Evolutionary conservation across 352 stramenopile species (phyloP), one percentile per base, ranked within the genome.

Genomic region (Phytophthora citricola): DNA sequence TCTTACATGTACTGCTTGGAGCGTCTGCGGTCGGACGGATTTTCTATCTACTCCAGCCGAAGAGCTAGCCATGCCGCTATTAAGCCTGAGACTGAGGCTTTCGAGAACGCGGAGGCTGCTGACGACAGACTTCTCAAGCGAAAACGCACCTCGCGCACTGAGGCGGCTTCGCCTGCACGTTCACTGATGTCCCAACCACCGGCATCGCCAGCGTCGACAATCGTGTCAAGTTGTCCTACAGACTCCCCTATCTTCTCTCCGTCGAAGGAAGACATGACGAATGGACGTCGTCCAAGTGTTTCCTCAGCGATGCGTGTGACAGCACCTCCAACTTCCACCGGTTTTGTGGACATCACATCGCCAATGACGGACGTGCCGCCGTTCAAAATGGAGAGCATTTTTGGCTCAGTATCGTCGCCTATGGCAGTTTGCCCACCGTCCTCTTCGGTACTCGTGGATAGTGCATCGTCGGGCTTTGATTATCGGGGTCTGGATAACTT

Each of bases 1-100:
- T 83, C 79, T 20, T 93, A 93, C 63, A 77, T 94, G 66, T 94
- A 91, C 60, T 92, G 82, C 47, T 76, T 94, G 11, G 84, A 94
- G 61, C 81, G 84, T 47, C 58, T 94, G 27, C 86, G 83, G 5
- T 94, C 86, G 17, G 86, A 94, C 20, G 69, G 73, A 1, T 94
- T 94, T 34, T 88, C 83, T 4, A 92, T 94, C 53, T 92, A 90
- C 58, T 94, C 86, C 12, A 92, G 84, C 45, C 79, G 86, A 31
- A 76, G 85, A 64, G 85, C 85, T 29, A 89, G 83, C 48, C 80
- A 91, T 57, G 79, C 80, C 2, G n/a, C 54, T 22, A 66, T 85
- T 17, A 89, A 89, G 50, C 63, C 76, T 4, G 83, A 91, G n/a
- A 52, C 69, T 0, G 82, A 91, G 45, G 57, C 66, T 7, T 90